These are phyloP conservation scores for Camelina hispida DNA, from an alignment of 345 rosid species.

Conservation along the genomic window DNA sequence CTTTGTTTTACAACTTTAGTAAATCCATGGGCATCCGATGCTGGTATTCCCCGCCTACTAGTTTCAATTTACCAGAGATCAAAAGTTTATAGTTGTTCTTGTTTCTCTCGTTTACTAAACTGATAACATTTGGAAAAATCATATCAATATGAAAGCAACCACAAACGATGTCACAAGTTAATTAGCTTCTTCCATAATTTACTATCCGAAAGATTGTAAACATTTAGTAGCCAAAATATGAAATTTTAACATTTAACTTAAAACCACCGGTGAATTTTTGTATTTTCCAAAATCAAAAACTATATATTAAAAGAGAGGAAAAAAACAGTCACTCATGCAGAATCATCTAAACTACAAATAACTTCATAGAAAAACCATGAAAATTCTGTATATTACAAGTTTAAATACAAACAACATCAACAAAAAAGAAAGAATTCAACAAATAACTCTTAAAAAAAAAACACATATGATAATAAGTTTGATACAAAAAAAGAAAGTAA, in stretches of 20 bases:
- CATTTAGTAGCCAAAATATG: background rate
- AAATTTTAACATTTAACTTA: background rate
- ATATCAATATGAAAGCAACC: background rate
- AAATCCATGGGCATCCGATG: conserved; percentile 31
- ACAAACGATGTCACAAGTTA: background rate
- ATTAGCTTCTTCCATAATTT: background rate
- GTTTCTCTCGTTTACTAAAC: background rate
- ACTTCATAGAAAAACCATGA: background rate
- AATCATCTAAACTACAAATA: conserved; percentile 4
- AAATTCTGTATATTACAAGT: conserved; percentile 22
- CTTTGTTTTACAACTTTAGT: conserved; percentile 33
- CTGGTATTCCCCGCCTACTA: conserved; percentile 35
- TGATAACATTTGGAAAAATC: background rate
- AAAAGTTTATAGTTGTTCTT: background rate
- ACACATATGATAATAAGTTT: conserved; percentile 6
- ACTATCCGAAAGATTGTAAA: background rate
- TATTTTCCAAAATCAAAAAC: background rate
- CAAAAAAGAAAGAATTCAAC: background rate
- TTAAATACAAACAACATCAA: conserved; percentile 28
- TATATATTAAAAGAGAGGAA: background rate
- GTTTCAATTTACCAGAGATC: conserved; percentile 1
- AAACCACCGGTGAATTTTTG: background rate
- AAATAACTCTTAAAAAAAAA: conserved; percentile 7
- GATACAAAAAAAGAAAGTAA: conserved; percentile 12
- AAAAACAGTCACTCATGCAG: conserved; percentile 2